phyloP scores from a whole-genome alignment of 345 rosid species.

The Hibiscus tridactylites region DNA sequence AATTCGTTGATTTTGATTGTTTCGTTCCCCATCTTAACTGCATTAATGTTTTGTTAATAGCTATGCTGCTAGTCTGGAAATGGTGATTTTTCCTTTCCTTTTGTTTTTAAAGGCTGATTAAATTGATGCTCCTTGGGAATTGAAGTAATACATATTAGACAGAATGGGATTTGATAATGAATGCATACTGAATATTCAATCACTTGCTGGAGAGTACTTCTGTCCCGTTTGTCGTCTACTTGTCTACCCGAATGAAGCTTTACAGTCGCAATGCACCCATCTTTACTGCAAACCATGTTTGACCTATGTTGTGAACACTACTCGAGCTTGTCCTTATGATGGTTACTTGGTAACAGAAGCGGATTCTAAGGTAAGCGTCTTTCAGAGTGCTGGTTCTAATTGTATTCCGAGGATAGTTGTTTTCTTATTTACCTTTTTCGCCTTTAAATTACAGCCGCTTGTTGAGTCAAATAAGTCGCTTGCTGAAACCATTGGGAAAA shows the following conservation, averaged over 20 bases:
- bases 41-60: no score
- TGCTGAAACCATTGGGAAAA: constrained; percentile 60
- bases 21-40: no score
- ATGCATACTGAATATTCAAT: constrained; percentile 61
- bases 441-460: constrained; percentile 47
- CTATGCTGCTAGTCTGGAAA: no score
- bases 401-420: background rate
- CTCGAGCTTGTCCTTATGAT: constrained; percentile 72
- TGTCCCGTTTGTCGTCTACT: constrained; percentile 75
- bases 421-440: background rate
- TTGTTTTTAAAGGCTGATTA: no score
- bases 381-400: background rate
- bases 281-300: constrained; percentile 74
- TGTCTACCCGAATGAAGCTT: constrained; percentile 72
- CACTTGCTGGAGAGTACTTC: constrained; percentile 66
- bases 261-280: constrained; percentile 80
- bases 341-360: constrained; percentile 74
- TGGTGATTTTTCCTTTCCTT: no score
- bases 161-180: constrained; percentile 75
- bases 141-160: constrained; percentile 3
- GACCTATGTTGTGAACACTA: constrained; percentile 48
- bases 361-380: constrained; percentile 56
- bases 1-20: no score
- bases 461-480: constrained; percentile 50
- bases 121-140: background rate